Evolutionary conservation across 2,329 filamentous ascomycete genomes (phyloP).

Genomic region (Sporothrix variecibatus): DNA sequence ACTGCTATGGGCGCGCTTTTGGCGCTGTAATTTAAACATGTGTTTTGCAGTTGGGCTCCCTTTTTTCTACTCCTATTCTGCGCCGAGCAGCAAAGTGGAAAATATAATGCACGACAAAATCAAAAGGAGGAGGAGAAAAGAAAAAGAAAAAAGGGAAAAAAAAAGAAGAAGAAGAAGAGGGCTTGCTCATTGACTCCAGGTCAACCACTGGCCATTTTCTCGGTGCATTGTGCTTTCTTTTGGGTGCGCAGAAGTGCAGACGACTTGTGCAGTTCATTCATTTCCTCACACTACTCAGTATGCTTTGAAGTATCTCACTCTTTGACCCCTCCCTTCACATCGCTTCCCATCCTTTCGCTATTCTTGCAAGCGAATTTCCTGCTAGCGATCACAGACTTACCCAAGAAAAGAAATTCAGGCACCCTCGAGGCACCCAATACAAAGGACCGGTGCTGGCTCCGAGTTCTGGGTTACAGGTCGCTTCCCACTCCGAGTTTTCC

Average conservation of each 20-base stretch:
- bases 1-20: background rate
- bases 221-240: background rate
- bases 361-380: background rate
- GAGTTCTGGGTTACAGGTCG: background rate
- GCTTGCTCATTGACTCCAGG: too few species aligned
- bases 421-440: background rate
- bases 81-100: background rate
- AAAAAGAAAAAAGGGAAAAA: too few species aligned
- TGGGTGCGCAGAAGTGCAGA: background rate
- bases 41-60: background rate
- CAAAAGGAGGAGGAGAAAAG: background rate
- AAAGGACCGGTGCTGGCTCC: background rate
- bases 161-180: too few species aligned
- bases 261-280: too few species aligned
- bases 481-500: too few species aligned
- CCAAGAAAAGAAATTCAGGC: background rate
- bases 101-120: background rate
- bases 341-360: background rate
- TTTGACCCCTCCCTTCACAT: background rate
- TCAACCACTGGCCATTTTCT: too few species aligned
- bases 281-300: background rate
- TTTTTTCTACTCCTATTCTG: background rate
- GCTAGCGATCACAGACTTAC: background rate
- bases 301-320: too few species aligned
- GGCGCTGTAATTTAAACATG: background rate